Evolutionary conservation across 2,329 filamentous ascomycete species (phyloP).

Genomic region (Furcasterigmium furcatum): DNA sequence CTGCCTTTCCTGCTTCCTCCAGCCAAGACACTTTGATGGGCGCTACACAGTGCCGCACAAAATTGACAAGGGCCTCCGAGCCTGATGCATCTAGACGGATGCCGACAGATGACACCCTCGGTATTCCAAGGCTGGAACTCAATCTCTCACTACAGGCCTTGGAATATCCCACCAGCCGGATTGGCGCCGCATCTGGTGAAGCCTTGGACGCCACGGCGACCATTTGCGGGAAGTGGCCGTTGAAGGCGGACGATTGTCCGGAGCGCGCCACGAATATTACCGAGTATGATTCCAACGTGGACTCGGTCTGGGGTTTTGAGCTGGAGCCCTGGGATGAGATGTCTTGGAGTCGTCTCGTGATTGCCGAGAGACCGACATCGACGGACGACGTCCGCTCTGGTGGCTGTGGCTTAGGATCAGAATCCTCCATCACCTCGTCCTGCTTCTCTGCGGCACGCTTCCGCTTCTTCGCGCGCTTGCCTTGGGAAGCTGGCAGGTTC

Average conservation of each 20-base stretch:
- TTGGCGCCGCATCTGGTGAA: conserved; percentile 32
- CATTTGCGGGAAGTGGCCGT: conserved; percentile 58
- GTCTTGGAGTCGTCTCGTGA: conserved; percentile 56
- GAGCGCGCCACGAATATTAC: conserved; percentile 57
- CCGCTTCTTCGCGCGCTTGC: conserved; percentile 54
- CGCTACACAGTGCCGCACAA: conserved; percentile 49
- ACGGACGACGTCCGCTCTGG: conserved; percentile 56
- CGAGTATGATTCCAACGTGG: conserved; percentile 30
- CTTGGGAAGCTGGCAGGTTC: conserved; percentile 55
- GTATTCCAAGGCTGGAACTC: conserved; percentile 53
- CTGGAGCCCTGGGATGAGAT: conserved; percentile 20
- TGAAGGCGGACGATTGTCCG: conserved; percentile 54
- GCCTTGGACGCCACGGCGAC: conserved; percentile 45
- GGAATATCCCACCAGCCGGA: conserved; percentile 61
- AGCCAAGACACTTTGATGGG: conserved; percentile 54
- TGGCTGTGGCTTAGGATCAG: conserved; percentile 25
- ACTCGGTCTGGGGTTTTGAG: neutral
- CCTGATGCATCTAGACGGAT: conserved; percentile 54
- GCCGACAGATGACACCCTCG: conserved; percentile 63
- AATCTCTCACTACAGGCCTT: conserved; percentile 56
- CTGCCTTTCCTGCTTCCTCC: conserved; percentile 12
- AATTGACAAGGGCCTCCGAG: conserved; percentile 52
- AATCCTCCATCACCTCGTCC: conserved; percentile 11
- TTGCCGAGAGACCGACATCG: conserved; percentile 62
- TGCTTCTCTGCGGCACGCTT: conserved; percentile 36